A percentile compares a stretch with the other conserved stretches of the same genome.
These are phyloP conservation scores for Neopestalotiopsis clavispora DNA, from an alignment of 2,329 filamentous ascomycete species.

Conservation along the genomic window DNA sequence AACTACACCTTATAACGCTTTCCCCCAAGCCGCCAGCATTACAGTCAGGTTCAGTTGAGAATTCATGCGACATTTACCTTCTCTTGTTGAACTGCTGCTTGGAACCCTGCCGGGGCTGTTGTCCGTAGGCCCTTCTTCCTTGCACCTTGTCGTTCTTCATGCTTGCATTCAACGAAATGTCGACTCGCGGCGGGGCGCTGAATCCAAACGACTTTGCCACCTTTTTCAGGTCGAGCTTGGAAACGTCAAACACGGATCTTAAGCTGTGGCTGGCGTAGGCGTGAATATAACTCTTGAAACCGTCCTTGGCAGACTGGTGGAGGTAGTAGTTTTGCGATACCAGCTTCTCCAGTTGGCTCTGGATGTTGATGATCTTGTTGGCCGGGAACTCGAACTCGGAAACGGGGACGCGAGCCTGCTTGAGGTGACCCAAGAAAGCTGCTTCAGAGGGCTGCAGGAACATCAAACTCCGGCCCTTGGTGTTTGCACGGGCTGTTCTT, in stretches of 20 bases:
- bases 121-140: conserved; percentile 74
- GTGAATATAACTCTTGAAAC: conserved; percentile 90
- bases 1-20: conserved; percentile 1
- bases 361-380: conserved; percentile 89
- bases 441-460: conserved; percentile 93
- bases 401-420: conserved; percentile 78
- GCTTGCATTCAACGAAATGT: conserved; percentile 78
- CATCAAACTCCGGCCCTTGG: conserved; percentile 85
- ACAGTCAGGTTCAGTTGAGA: too few species aligned
- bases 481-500: conserved; percentile 85
- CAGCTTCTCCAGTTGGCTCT: conserved; percentile 91
- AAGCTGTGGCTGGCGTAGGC: conserved; percentile 89
- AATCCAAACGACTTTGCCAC: conserved; percentile 88
- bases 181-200: conserved; percentile 74
- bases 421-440: conserved; percentile 89
- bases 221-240: conserved; percentile 82
- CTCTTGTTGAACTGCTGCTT: conserved; percentile 6
- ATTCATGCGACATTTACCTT: neutral
- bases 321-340: conserved; percentile 97
- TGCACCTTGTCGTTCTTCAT: conserved; percentile 74
- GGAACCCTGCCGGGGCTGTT: conserved; percentile 70
- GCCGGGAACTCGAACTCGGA: conserved; percentile 95
- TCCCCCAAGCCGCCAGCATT: neutral
- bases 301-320: conserved; percentile 61
- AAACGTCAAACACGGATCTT: conserved; percentile 82